Evolutionary conservation across 2,329 filamentous ascomycete species (phyloP), one percentile per base, ranked within the genome.

Genomic region (Diaporthe helianthi): DNA sequence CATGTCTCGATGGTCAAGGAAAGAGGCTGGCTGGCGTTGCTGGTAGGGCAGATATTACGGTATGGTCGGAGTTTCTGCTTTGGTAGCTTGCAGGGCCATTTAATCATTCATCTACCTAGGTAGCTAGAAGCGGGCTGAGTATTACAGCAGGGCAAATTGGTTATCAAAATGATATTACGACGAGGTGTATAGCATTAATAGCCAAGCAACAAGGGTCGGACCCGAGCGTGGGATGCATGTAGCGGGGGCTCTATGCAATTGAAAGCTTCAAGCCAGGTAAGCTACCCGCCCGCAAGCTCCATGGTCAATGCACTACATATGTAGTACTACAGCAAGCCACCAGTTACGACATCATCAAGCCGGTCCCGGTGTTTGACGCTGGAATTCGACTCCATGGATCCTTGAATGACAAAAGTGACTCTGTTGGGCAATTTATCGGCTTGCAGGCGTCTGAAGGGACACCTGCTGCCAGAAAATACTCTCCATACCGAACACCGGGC

Each of bases 211-310:
- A 33, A 15, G 29, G 12, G 31, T 22, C 8, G 8, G 22, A 2
- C 3, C 38, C 26, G n/a, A 7, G 33, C 6, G 10, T 29, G 26
- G 38, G 10, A 64, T 71, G 55, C 63, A 65, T 19, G 12, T 71
- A 71, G 33, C 67, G 69, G 67, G 69, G 67, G 17, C 38, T 5
- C 46, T 66, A 71, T 66, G 69, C 69, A 71, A 61, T 47, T 46
- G 29, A 10, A 22, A 69, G 69, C 69, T 71, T 53, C 49, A 38
- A 58, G 36, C 54, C 52, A 47, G 24, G 47, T 46, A 52, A 58
- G 36, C 51, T 36, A 10, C n/a, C 13, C 6, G 15, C n/a, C 13
- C 6, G 15, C n/a, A 60, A 36, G 29, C 61, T 51, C 49, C 31
- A 22, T 46, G 33, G 22, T 31, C 49, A 10, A 47, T 29, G n/a